Evolutionary conservation across 768 basidiomycete species (phyloP), one percentile per base, ranked within the genome.

Genomic region (Lactarius indigo): DNA sequence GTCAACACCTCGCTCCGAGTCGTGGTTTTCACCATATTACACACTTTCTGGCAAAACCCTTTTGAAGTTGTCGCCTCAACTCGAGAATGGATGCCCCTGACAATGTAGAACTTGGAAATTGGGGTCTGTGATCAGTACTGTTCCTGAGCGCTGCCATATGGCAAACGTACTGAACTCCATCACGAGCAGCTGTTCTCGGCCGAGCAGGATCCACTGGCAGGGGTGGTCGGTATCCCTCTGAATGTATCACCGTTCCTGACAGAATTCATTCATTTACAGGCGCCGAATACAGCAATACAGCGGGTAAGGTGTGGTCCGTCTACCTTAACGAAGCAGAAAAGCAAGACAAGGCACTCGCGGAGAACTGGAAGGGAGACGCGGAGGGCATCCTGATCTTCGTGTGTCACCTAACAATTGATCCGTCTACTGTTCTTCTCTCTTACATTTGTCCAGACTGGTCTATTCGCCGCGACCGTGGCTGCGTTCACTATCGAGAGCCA

Each of bases 401-500:
- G 12, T 23, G 56, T 63, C 17, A 10, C 9, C 18, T 13, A 18
- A 10, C 17, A 20, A 10, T 44, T 8, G 5, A 41, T 41, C 15
- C 1, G 5, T 18, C 61, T 7, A n/a, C 10, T 1, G n/a, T n/a
- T n/a, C 3, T 5, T 12, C 13, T 17, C 7, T 1, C 18, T 33
- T 31, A 23, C 28, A 50, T 17, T 42, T 30, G 23, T 52, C 31
- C 42, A 69, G 68, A 64, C 66, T 5, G 66, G 68, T 55, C 61
- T 63, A 3, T 69, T 69, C n/a, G 37, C 68, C 3, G 60, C 60
- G 10, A 62, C 56, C 7, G 66, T 68, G 26, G 58, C 68, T 10
- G 60, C 56, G 8, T 68, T 69, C 66, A 59, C 56, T 23, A 56
- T 68, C 6, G 60, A 69, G 54, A 62, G 68, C 54, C 63, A 69